phyloP scores from a whole-genome alignment of 768 basidiomycete species.

The Mycena vitilis region DNA sequence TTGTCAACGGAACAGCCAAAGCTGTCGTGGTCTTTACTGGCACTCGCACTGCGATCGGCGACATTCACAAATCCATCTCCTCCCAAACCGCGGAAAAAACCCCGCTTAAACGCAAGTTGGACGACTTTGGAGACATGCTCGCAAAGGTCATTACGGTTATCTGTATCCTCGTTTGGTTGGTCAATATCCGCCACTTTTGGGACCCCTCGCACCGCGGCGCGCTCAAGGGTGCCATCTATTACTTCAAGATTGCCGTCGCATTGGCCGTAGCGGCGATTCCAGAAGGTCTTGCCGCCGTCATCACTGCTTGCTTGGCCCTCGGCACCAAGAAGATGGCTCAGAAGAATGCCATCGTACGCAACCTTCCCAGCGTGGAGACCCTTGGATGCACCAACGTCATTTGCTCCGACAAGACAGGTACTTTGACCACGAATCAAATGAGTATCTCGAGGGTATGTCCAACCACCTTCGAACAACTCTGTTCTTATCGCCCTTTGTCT shows the following conservation, averaged over 20 bases:
- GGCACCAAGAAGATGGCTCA: conserved; percentile 99
- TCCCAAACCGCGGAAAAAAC: conserved; percentile 96
- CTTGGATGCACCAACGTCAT: conserved; percentile 98
- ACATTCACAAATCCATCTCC: conserved; percentile 97
- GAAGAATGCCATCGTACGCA: conserved; percentile 97
- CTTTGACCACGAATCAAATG: conserved; percentile 97
- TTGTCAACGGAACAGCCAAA: conserved; percentile 91
- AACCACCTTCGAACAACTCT: not conserved
- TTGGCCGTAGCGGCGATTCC: conserved; percentile 99
- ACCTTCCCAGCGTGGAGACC: conserved; percentile 96
- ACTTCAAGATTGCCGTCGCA: conserved; percentile 99
- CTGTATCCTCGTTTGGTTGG: conserved; percentile 97
- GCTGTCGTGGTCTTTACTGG: conserved; percentile 93
- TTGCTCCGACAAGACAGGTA: conserved; percentile 98
- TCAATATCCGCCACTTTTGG: conserved; percentile 96
- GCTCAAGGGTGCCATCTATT: conserved; percentile 95
- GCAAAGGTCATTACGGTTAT: conserved; percentile 98
- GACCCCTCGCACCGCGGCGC: conserved; percentile 93
- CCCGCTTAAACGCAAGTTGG: conserved; percentile 95
- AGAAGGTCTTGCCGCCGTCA: conserved; percentile 97
- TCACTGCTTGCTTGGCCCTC: conserved; percentile 95
- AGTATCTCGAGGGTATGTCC: conserved; percentile 81
- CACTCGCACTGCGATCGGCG: conserved; percentile 89
- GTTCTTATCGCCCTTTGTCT: conserved; percentile 18
- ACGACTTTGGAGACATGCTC: conserved; percentile 97